A percentile compares a stretch with the other conserved stretches of the same genome.
phyloP scores from a whole-genome alignment of 345 rosid genomes.

The Physaria fendleri region DNA sequence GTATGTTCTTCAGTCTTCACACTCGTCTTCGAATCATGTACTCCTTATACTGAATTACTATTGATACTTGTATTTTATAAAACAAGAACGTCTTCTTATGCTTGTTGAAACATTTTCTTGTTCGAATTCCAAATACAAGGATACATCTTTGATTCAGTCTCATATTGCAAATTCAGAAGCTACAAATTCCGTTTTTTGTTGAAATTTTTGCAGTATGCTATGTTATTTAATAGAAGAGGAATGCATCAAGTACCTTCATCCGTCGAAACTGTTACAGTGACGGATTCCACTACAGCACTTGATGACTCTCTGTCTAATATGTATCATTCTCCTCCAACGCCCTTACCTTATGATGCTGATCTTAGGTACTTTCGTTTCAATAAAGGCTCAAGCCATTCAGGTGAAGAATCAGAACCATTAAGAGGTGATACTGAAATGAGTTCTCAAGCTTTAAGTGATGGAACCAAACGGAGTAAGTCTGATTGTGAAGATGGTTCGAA shows the following conservation, averaged over 20 bases:
- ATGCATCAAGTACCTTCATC: constrained; percentile 68
- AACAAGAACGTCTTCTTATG: neutral
- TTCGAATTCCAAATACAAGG: neutral
- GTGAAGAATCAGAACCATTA: constrained; percentile 77
- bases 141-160: neutral
- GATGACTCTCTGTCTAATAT: constrained; percentile 77
- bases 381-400: constrained; percentile 72
- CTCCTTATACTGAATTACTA: neutral
- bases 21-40: neutral
- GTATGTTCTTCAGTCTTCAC: constrained; percentile 43
- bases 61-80: neutral
- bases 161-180: neutral
- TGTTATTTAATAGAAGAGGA: constrained; percentile 69
- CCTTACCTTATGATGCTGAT: constrained; percentile 88
- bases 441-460: constrained; percentile 45
- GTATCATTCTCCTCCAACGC: constrained; percentile 88
- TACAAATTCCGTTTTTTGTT: neutral
- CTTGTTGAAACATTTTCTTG: neutral
- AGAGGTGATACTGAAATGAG: constrained; percentile 58
- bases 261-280: constrained; percentile 56
- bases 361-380: constrained; percentile 40
- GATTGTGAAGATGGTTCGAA: constrained; percentile 54
- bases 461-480: constrained; percentile 52
- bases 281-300: constrained; percentile 47
- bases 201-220: constrained; percentile 49